These are phyloP conservation scores for Zygosaccharomyces bailii DNA, from an alignment of 805 yeast genomes.

Conservation along the genomic window DNA sequence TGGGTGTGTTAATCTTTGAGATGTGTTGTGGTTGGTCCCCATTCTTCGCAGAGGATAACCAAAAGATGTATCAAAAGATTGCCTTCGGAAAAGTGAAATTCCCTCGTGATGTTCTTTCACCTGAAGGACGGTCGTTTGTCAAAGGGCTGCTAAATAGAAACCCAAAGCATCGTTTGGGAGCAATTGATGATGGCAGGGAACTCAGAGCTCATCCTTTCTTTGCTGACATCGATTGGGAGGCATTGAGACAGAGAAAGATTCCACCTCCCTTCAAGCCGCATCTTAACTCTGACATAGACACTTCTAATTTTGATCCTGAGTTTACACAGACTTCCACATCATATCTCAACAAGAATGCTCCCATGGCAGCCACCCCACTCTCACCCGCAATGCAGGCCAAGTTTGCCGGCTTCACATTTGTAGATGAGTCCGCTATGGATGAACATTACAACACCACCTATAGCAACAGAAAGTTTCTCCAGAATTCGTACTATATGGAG, in stretches of 20 bases:
- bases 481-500: conserved; percentile 42
- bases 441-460: conserved; percentile 58
- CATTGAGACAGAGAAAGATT: conserved; percentile 69
- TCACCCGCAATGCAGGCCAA: conserved; percentile 95
- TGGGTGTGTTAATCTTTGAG: conserved; percentile 94
- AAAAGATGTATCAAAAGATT: conserved; percentile 98
- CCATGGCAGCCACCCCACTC: conserved; percentile 51
- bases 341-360: conserved; percentile 59
- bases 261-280: conserved; percentile 98
- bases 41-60: conserved; percentile 95
- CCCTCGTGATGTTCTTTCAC: conserved; percentile 90
- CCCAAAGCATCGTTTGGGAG: conserved; percentile 92
- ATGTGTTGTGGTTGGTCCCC: conserved; percentile 99
- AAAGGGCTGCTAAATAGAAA: conserved; percentile 93
- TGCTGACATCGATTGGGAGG: conserved; percentile 86
- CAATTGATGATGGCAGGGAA: conserved; percentile 88
- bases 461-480: conserved; percentile 35
- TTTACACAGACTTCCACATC: conserved; percentile 91
- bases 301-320: conserved; percentile 96
- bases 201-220: conserved; percentile 89
- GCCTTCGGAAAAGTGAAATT: conserved; percentile 97
- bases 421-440: conserved; percentile 88
- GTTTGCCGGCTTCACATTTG: conserved; percentile 95
- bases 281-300: conserved; percentile 83
- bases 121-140: conserved; percentile 93